Percentiles rank a stretch among this genome's conserved stretches.
Conservation (phyloP, 2,329 filamentous ascomycete species). For the Ascocoryne sarcoides region DNA sequence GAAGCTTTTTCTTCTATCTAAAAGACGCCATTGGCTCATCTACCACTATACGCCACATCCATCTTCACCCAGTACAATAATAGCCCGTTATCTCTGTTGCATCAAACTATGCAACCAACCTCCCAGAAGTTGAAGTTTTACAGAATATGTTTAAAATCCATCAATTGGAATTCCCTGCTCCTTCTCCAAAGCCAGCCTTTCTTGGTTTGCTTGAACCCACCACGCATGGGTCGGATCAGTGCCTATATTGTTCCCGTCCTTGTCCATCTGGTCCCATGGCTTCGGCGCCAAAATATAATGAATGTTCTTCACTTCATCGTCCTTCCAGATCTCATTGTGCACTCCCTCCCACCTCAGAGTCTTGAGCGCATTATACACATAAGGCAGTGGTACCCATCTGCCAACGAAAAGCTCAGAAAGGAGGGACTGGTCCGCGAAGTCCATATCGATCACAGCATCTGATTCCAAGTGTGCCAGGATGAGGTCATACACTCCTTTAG, state of each 20-base stretch:
- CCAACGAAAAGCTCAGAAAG: constrained; percentile 45
- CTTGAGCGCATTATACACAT: constrained; percentile 55
- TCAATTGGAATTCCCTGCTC: constrained; percentile 23
- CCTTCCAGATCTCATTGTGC: constrained; percentile 47
- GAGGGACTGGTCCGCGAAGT: constrained; percentile 52
- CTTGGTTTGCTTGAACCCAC: constrained; percentile 44
- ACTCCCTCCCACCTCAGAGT: constrained; percentile 45
- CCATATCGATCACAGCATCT: constrained; percentile 37
- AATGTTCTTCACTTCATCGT: constrained; percentile 49
- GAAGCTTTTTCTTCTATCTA: no score
- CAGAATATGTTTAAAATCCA: constrained; percentile 18
- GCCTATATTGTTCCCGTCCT: constrained; percentile 33
- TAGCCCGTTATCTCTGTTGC: neutral
- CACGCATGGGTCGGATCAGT: constrained; percentile 42
- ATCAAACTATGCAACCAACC: neutral
- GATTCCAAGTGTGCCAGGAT: constrained; percentile 43
- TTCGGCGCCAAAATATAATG: constrained; percentile 55
- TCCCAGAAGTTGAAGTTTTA: neutral
- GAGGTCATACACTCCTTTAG: constrained; percentile 36
- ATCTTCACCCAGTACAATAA: neutral
- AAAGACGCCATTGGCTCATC: no score
- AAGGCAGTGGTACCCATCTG: constrained; percentile 50
- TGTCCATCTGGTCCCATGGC: constrained; percentile 48
- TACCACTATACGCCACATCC: neutral
- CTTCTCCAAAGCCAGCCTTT: constrained; percentile 30